Conservation (phyloP, 129 eudicot species). For the Flaveria ramosissima region DNA sequence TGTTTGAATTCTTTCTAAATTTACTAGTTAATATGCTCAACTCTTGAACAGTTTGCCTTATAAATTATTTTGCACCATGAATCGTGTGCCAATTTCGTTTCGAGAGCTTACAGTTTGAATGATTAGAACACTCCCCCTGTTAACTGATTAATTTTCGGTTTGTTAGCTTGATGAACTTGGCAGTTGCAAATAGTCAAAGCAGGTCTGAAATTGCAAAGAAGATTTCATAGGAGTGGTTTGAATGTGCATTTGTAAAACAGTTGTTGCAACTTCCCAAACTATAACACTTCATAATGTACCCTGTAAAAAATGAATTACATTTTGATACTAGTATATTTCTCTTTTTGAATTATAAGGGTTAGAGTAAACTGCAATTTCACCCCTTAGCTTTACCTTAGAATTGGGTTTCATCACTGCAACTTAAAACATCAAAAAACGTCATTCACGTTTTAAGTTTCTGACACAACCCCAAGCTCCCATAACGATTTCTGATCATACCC, state of each 20-base stretch:
- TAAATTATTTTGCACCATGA: background rate
- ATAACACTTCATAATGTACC: background rate
- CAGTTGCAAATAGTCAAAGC: background rate
- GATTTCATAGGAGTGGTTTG: background rate
- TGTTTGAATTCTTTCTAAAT: background rate
- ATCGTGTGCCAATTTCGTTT: background rate
- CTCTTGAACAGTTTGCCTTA: slow-evolving; percentile 7
- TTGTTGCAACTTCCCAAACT: background rate
- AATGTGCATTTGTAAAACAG: background rate
- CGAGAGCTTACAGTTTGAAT: background rate
- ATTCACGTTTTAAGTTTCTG: background rate
- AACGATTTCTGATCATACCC: too few relatives aligned
- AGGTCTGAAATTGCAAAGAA: background rate
- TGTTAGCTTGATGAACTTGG: background rate
- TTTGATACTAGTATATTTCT: background rate
- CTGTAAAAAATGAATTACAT: background rate
- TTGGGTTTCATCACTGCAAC: too few relatives aligned
- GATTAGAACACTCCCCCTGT: background rate
- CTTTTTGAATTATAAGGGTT: background rate
- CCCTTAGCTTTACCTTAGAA: too few relatives aligned
- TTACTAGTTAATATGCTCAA: slow-evolving; percentile 3
- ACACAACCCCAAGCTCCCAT: too few relatives aligned
- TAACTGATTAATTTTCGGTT: background rate
- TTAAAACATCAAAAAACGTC: too few relatives aligned
- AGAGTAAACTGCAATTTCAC: too few relatives aligned